Conservation (phyloP, 2,329 filamentous ascomycete genomes). For the Cadophora gregata region DNA sequence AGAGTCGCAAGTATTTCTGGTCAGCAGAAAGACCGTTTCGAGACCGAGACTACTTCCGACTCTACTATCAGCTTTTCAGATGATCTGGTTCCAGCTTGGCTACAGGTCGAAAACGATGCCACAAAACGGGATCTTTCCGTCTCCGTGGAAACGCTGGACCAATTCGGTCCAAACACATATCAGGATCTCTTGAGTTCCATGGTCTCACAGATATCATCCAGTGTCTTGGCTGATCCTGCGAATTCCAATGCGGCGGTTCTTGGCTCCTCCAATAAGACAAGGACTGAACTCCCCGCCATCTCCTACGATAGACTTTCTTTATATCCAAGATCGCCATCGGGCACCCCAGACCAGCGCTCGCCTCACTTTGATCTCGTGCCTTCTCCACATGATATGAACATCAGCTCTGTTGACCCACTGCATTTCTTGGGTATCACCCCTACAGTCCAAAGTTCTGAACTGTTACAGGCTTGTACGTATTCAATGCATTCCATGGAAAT, state of each 20-base stretch:
- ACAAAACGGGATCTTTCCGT: constrained; percentile 8
- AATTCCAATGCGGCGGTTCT: background rate
- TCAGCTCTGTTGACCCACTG: constrained; percentile 45
- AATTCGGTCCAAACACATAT: constrained; percentile 29
- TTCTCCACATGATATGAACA: constrained; percentile 38
- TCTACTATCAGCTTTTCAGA: background rate
- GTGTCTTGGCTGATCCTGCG: background rate
- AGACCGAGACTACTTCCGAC: background rate
- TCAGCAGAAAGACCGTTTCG: background rate
- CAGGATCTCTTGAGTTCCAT: constrained; percentile 39
- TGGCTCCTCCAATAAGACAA: background rate
- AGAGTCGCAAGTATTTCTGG: background rate
- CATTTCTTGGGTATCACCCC: constrained; percentile 50
- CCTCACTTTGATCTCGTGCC: background rate
- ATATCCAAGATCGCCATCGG: background rate
- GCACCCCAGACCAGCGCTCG: background rate
- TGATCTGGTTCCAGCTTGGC: constrained; percentile 4
- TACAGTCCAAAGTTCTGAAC: constrained; percentile 53
- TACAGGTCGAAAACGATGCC: background rate
- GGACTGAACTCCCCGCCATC: background rate
- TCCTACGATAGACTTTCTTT: background rate
- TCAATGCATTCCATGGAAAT: background rate
- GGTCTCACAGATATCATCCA: constrained; percentile 29
- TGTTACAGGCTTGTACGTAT: constrained; percentile 54
- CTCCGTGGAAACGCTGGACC: constrained; percentile 25